Evolutionary conservation across 2,329 filamentous ascomycete species (phyloP), one percentile per base, ranked within the genome.

Genomic region (Trichoderma sp.): DNA sequence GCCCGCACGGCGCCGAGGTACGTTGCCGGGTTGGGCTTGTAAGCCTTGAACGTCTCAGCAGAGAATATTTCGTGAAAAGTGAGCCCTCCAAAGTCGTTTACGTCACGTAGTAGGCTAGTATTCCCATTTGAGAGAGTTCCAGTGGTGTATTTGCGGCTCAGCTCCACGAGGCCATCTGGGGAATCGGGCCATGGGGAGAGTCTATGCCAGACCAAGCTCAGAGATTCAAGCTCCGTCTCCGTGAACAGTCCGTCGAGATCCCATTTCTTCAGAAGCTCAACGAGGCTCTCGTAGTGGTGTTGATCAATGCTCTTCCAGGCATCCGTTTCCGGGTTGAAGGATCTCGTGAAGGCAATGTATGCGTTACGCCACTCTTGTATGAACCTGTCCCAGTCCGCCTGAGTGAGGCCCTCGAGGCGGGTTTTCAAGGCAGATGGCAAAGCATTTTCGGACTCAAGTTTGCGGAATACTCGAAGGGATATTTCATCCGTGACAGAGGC

Each of bases 61-160:
- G 88, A 91, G 69, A 90, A 81, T 49, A 94, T 74, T 66, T 83
- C 79, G 26, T 83, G 82, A 74, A 94, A 95, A 0, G 84, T 84
- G 61, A 94, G 83, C 5, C 79, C 77, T 1, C 86, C 89, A 73
- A 87, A 83, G 61, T 79, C 75, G 60, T 86, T 79, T 59, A 96
- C 83, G 75, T 95, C 92, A 2, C 80, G 76, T 54, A 95, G 82
- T n/a, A 95, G 81, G 1, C 83, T 80, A 2, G 83, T 76, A 76
- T 94, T 95, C 43, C 91, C 92, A 76, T 96, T 96, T 32, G 90
- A 92, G 30, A 95, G 81, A 0, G 90, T 93, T 51, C 87, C 84
- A 0, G 90, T 92, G 56, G 81, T 79, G 75, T 88, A 87, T 8
- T 79, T 79, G 39, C 93, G 65, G n/a, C 71, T 69, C 52, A 94